A percentile compares a stretch with the other conserved stretches of the same genome.
Conservation (phyloP, 2,329 filamentous ascomycete genomes). For the Hysterium pulicare region DNA sequence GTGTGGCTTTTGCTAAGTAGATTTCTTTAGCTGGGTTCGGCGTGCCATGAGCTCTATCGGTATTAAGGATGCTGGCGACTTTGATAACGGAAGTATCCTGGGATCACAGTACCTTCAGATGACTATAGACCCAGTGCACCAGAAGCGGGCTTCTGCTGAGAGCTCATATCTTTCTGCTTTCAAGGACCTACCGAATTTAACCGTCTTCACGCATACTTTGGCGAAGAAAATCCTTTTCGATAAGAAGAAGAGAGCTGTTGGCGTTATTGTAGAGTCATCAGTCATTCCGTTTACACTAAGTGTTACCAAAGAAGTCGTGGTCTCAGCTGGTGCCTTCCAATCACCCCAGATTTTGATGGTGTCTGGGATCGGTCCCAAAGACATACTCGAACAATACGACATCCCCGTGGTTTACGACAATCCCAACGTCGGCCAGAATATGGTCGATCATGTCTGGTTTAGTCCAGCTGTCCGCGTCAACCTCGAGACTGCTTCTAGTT, state of each 20-base stretch:
- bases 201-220: slow-evolving; percentile 24
- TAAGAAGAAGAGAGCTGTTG: slow-evolving; percentile 10
- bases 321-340: slow-evolving; percentile 42
- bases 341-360: slow-evolving; percentile 57
- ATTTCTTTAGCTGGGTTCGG: too few species aligned
- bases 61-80: neutral
- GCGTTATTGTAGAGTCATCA: slow-evolving; percentile 10
- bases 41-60: neutral
- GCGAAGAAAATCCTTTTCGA: slow-evolving; percentile 29
- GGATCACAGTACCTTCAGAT: slow-evolving; percentile 8
- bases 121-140: slow-evolving; percentile 24
- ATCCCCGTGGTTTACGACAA: slow-evolving; percentile 5
- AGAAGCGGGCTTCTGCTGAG: slow-evolving; percentile 12
- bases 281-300: slow-evolving; percentile 1
- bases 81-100: neutral
- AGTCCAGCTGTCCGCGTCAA: neutral
- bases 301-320: slow-evolving; percentile 1
- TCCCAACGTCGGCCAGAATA: slow-evolving; percentile 5
- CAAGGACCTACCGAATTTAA: slow-evolving; percentile 12
- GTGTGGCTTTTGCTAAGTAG: too few species aligned
- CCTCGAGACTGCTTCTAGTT: neutral
- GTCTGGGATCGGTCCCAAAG: slow-evolving; percentile 5
- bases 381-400: neutral
- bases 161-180: slow-evolving; percentile 14
- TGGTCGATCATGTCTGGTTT: slow-evolving; percentile 4